Percentiles rank a stretch among this genome's conserved stretches.
phyloP scores from a whole-genome alignment of 495 filamentous ascomycete species.

The Parachaetomium inaequale region DNA sequence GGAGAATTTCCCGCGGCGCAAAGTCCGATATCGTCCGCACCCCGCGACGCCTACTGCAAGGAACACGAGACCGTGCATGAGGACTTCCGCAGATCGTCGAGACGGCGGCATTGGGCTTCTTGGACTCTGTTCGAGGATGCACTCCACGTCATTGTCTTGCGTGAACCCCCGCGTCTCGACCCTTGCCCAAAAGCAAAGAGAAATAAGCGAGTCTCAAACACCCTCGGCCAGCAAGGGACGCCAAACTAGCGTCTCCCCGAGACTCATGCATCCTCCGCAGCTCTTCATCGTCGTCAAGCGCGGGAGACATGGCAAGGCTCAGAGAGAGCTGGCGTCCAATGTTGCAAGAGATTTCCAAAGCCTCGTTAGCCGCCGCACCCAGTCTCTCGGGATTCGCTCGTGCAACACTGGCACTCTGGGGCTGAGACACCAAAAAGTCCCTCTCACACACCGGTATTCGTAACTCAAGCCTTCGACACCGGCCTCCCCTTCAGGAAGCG shows the following conservation, averaged over 20 bases:
- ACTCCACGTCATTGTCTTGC: neutral
- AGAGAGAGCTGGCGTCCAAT: neutral
- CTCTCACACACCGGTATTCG: neutral
- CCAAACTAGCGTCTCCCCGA: neutral
- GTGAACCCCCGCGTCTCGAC: neutral
- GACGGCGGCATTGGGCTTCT: too few relatives aligned
- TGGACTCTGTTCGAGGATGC: neutral
- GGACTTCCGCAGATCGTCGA: neutral
- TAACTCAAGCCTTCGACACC: neutral
- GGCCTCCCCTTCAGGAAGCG: too few relatives aligned
- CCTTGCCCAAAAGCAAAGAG: neutral
- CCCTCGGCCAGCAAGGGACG: neutral
- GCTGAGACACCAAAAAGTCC: neutral
- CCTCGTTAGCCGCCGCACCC: neutral
- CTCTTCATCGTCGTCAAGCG: neutral
- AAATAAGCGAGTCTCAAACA: neutral
- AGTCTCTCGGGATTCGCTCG: constrained; percentile 3
- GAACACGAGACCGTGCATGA: neutral
- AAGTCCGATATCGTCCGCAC: neutral
- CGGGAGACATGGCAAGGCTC: neutral
- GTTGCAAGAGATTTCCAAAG: neutral
- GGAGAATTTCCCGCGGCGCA: neutral
- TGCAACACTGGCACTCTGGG: neutral
- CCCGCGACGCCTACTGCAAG: neutral
- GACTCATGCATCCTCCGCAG: neutral